Evolutionary conservation across 441 rosid species (phyloP), one percentile per base, ranked within the genome.

Genomic region (Euphorbia schlechtendalii): DNA sequence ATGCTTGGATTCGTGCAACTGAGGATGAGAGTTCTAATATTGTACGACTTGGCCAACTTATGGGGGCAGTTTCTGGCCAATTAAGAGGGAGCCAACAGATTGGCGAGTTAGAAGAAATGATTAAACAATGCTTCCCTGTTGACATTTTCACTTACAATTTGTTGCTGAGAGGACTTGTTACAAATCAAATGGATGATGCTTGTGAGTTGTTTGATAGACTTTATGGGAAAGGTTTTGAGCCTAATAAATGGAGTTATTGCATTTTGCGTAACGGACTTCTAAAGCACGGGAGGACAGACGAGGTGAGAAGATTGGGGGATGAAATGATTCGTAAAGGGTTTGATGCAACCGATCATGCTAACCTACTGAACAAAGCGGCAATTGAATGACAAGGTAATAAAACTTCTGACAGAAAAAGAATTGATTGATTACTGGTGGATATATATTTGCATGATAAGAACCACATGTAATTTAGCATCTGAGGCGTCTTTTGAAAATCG

Each of bases 51-150:
- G 82, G 92, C 56, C 83, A 76, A 57, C 85, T 93, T 40, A 81
- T 90, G 71, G 86, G 89, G 70, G 64, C 66, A 10, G 84, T 86
- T 74, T 83, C 89, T 48, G 87, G 85, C 38, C 60, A 75, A 40
- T 56, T 81, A 11, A 69, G 59, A 18, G 60, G 65, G 61, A 68
- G 20, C 60, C 70, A 68, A 54, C 71, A 80, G 30, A 66, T 83
- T 56, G 77, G 72, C 63, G 69, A 68, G 51, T 66, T 82, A 59
- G 92, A 81, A 77, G 81, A 80, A 66, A 64, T 73, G 40, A 80
- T 89, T 68, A 81, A 73, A 75, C 78, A 67, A 27, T 87, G 96
- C 77, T 93, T 87, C 73, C 84, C 80, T 1, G 72, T 77, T 56
- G 73, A 87, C 65, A 36, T 76, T 53, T 82, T 38, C 75, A 87